Evolutionary conservation across 2,329 filamentous ascomycete species (phyloP), one percentile per base, ranked within the genome.

Genomic region (Huntiella savannae): DNA sequence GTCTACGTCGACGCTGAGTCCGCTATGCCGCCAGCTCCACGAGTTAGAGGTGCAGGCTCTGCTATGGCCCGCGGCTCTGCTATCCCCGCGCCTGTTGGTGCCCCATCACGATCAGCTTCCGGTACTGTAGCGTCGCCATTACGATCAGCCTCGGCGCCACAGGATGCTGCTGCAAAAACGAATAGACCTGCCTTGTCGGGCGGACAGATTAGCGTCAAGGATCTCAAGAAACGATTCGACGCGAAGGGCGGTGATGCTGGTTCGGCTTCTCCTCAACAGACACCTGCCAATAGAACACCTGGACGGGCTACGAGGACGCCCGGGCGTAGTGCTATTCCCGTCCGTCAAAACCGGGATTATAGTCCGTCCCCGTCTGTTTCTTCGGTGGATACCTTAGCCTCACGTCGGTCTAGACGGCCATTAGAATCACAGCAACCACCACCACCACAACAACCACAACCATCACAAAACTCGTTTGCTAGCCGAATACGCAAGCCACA

Each of bases 181-280:
- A 34, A n/a, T 15, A 36, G 40, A 17, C 36, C 35, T 15, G 36
- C 41, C 11, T 28, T 40, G 7, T 32, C 35, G 13, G 44, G 40
- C 13, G 45, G 45, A 15, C 49, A 50, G 6, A 50, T 50, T n/a
- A 87, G 79, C 50, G 81, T 91, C 54, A 84, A 79, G 62, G 82
- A 91, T 57, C 67, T 91, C 51, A 77, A 82, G 55, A 83, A 79
- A 60, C 77, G 73, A 46, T 91, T 88, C 62, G 82, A 88, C 59
- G 75, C 78, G 56, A 75, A 69, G 53, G 64, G 59, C 40, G 52
- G 56, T 17, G 48, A 55, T 4, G 22, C 50, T 38, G 40, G 32
- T 33, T 43, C 48, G 13, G 33, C 33, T 37, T 33, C 38, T 41
- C 33, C 43, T 47, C 45, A 42, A 32, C 17, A 33, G 35, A 38